Evolutionary conservation across 192 early-diverging fungal species (phyloP), one percentile per base, ranked within the genome.

Genomic region (Gaertneriomyces sp.): DNA sequence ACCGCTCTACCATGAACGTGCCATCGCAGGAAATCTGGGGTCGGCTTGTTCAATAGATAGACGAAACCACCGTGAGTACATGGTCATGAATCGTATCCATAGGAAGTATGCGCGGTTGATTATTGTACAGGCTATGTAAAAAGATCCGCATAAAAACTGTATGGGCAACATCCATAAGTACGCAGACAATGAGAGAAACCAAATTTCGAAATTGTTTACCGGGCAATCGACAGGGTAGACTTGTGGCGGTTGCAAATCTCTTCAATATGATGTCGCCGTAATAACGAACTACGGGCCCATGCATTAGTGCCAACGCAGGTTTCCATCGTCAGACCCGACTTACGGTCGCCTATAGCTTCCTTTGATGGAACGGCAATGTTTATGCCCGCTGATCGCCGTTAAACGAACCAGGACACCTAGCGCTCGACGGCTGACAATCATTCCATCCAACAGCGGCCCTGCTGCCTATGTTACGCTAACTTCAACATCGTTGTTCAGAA

Each of bases 391-490:
- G 41, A 88, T 84, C 11, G 89, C 82, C 4, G 90, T 91, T 20
- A 81, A 84, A 17, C 91, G 80, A 6, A 90, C 82, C 61, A 93
- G 74, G 33, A 68, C 66, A 1, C 88, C 90, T 1, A 93, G 69
- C 1, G 85, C 70, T 65, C 88, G 85, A 12, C 87, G 70, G 56
- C 78, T 85, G 4, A 91, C 79, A 6, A 90, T 70, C 81, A 87
- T 87, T 20, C 88, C 90, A 75, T 91, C 89, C 7, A 80, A 70
- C 12, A 93, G 63, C 1, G 91, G 91, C 10, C 91, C 91, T 70
- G 87, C 70, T 3, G 25, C 53, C 69, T 71, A 41, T 42, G 7
- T 9, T 42, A 0, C 16, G 11, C 45, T 45, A 1, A 6, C 7
- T 25, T 33, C 2, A 33, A 33, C 25, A 33, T 33, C 25, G 25